A percentile compares a stretch with the other conserved stretches of the same genome.
These are phyloP conservation scores for Ophiostoma sp. DNA, from an alignment of 2,329 filamentous ascomycete species.

Conservation along the genomic window DNA sequence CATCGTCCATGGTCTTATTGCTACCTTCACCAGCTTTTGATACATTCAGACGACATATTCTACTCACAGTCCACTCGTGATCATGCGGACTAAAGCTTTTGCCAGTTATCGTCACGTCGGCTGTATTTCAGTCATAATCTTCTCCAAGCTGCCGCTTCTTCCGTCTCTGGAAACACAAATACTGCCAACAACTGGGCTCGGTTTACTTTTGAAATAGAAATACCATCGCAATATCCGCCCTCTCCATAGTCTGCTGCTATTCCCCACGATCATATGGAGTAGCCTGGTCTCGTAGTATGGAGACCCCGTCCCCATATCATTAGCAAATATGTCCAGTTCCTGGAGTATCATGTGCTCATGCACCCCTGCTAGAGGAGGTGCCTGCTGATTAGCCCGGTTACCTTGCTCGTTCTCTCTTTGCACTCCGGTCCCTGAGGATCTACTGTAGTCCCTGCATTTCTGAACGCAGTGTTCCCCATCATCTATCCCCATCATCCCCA, in stretches of 20 bases:
- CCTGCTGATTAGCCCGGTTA: neutral
- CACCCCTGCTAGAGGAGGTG: constrained; percentile 2
- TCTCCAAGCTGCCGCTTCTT: neutral
- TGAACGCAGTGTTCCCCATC: neutral
- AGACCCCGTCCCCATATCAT: neutral
- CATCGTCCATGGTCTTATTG: neutral
- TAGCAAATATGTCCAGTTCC: neutral
- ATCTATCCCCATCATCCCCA: neutral
- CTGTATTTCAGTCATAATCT: neutral
- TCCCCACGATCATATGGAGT: constrained; percentile 5
- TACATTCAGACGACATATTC: neutral
- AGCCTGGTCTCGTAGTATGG: neutral
- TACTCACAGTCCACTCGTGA: neutral
- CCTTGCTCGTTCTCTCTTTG: neutral
- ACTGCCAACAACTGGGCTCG: neutral
- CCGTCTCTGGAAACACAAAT: neutral
- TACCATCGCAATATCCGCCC: neutral
- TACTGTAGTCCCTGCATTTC: neutral
- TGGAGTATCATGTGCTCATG: constrained; percentile 2
- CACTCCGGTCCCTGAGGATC: neutral
- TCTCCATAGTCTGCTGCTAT: neutral
- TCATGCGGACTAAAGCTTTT: neutral
- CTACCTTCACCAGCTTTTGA: neutral
- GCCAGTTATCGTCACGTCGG: neutral
- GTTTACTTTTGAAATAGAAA: neutral